Base-by-base conservation (phyloP, 2,329 filamentous ascomycete species). In the Paecilomyces dactylethromorphus region DNA sequence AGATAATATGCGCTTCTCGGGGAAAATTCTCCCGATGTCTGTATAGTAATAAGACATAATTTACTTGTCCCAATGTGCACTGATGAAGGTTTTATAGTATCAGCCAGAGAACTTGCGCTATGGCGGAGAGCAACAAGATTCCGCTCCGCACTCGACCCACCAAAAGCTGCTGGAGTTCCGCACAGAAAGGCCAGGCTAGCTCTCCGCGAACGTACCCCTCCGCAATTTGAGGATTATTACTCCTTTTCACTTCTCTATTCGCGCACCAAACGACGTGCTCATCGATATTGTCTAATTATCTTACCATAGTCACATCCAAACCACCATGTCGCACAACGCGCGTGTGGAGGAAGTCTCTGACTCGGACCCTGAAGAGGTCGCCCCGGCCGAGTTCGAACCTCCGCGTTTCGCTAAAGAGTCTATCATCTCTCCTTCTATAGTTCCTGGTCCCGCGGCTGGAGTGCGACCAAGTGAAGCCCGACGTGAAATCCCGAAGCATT, bases 321-420 rank as follows among this genome's bases (percentile, higher is more conserved):
- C 29, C 64, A 78, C 63, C 65, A 94, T 95, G 91, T 90, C 91
- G 52, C 87, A 74, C 63, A 76, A 94, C 79, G 86, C 92, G 60
- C 87, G 88, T 62, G 88, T 97, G 75, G 94, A 99, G 83, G 94
- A 97, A 77, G 88, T 97, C 63, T 91, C 87, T 60, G 91, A 95
- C 80, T 91, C 89, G 13, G 93, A 97, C 78, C 91, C 93, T 56
- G 90, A 91, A 63, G 92, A 96, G 77, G 88, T 87, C 74, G 89
- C 94, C 77, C 89, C 92, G 68, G 78, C 80, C 62, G 86, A 89
- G 60, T 84, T 86, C 65, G 82, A 79, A 63, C 75, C 76, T 24
- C 64, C 70, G 24, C 68, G 67, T 58, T 74, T 80, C 59, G 71
- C 75, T 56, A 68, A 67, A 49, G 65, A 74, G 59, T 66, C 74